phyloP scores from a whole-genome alignment of 2,329 filamentous ascomycete species.

The Zasmidium citrigriseum region DNA sequence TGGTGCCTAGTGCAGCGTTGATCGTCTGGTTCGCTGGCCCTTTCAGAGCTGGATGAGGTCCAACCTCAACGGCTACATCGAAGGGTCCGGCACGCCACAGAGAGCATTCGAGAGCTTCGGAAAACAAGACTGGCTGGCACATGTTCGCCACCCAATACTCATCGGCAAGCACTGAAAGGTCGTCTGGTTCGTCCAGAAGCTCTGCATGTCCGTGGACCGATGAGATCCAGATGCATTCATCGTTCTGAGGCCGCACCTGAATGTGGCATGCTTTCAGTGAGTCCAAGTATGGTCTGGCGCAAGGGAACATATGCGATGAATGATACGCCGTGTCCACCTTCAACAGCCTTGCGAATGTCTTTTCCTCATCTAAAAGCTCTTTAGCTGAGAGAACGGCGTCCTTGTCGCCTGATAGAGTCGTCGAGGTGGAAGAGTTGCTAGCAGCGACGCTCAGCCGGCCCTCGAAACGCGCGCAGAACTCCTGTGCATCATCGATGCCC shows the following conservation, averaged over 20 bases:
- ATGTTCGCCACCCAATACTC: conserved; percentile 52
- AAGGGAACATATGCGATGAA: conserved; percentile 39
- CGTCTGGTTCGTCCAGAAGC: conserved; percentile 19
- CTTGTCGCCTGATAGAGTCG: conserved; percentile 49
- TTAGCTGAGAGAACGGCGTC: conserved; percentile 38
- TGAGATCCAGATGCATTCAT: too few species aligned
- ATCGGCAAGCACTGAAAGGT: conserved; percentile 18
- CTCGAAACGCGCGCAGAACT: too few species aligned
- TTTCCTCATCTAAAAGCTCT: conserved; percentile 34
- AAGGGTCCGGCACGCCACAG: conserved; percentile 11
- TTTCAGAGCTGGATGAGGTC: conserved; percentile 49
- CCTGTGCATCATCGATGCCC: not conserved
- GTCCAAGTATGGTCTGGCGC: conserved; percentile 6
- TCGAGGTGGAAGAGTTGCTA: conserved; percentile 46
- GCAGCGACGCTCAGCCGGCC: too few species aligned
- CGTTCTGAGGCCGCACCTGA: too few species aligned
- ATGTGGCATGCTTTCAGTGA: too few species aligned
- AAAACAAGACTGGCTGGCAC: conserved; percentile 46
- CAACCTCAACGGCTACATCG: conserved; percentile 46
- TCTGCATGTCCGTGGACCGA: conserved; percentile 27
- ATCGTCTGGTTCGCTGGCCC: conserved; percentile 42
- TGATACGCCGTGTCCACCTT: conserved; percentile 49
- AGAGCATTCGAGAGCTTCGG: conserved; percentile 37
- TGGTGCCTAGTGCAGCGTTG: conserved; percentile 20
- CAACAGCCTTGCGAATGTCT: conserved; percentile 42